Evolutionary conservation across 305 asterid genomes (phyloP).

Genomic region (Ruellia speciosa): DNA sequence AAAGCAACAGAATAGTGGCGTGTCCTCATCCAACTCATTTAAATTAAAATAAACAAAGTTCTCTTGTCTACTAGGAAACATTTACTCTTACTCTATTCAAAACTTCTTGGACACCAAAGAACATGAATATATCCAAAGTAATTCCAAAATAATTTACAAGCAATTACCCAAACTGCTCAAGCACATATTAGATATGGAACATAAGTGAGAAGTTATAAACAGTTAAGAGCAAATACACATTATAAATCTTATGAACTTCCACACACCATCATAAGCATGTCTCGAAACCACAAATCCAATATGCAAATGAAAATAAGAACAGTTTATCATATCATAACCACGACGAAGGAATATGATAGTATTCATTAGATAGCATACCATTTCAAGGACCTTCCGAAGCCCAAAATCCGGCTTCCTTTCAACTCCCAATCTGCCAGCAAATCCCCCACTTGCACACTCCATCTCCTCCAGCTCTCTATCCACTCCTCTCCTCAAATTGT

Average conservation of each 20-base stretch:
- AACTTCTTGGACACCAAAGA: no score
- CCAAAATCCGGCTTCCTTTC: slow-evolving; percentile 26
- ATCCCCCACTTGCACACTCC: slow-evolving; percentile 52
- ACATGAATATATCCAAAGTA: no score
- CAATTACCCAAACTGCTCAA: not conserved
- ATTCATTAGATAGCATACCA: slow-evolving; percentile 36
- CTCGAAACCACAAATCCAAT: slow-evolving; percentile 5
- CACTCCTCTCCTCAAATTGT: slow-evolving; percentile 18
- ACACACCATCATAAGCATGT: slow-evolving; percentile 16
- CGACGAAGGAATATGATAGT: not conserved
- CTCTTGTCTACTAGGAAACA: no score
- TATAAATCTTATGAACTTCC: not conserved
- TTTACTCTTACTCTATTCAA: no score
- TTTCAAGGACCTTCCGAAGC: slow-evolving; percentile 32
- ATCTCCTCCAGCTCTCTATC: slow-evolving; percentile 26
- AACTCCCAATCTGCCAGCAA: slow-evolving; percentile 24
- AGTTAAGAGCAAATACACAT: not conserved
- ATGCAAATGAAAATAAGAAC: slow-evolving; percentile 7
- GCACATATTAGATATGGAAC: not conserved
- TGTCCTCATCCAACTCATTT: no score
- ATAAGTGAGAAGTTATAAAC: not conserved
- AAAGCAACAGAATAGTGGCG: no score
- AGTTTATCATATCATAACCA: not conserved
- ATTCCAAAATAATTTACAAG: no score
- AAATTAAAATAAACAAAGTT: no score